Evolutionary conservation across 371 early-diverging fungal genomes (phyloP).

Genomic region (Apophysomyces elegans): DNA sequence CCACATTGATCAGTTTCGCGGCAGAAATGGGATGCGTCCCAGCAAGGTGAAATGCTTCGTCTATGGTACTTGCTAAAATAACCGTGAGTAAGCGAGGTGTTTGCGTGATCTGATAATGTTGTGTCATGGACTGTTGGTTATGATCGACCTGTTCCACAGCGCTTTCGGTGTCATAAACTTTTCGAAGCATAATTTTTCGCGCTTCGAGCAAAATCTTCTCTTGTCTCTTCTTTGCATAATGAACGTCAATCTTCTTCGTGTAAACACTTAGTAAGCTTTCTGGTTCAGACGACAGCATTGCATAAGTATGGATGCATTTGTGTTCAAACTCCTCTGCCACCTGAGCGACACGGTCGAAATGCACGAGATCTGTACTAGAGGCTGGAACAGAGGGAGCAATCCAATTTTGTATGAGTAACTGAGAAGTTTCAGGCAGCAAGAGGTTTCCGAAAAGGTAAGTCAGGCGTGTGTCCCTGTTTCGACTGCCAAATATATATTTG

Average conservation of each 20-base stretch:
- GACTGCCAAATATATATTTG: slow-evolving; percentile 18
- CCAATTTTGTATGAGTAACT: slow-evolving; percentile 12
- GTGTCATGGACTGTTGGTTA: not conserved
- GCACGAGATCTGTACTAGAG: slow-evolving; percentile 11
- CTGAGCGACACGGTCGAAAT: slow-evolving; percentile 15
- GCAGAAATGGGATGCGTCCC: slow-evolving; percentile 42
- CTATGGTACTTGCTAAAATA: slow-evolving; percentile 35
- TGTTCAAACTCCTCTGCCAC: slow-evolving; percentile 17
- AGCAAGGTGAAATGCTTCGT: slow-evolving; percentile 36
- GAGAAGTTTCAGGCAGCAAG: slow-evolving; percentile 24
- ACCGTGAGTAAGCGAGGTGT: slow-evolving; percentile 41
- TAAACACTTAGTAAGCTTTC: slow-evolving; percentile 14
- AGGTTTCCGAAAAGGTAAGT: slow-evolving; percentile 24
- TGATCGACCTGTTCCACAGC: slow-evolving; percentile 14
- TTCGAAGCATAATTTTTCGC: slow-evolving; percentile 46
- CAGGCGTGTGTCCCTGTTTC: slow-evolving; percentile 1
- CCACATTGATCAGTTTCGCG: slow-evolving; percentile 31
- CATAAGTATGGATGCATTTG: slow-evolving; percentile 12
- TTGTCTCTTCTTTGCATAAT: slow-evolving; percentile 41
- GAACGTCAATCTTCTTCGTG: slow-evolving; percentile 37
- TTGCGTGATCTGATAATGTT: slow-evolving; percentile 42
- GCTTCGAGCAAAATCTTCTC: slow-evolving; percentile 38
- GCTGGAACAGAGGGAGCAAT: slow-evolving; percentile 21
- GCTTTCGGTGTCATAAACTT: slow-evolving; percentile 43
- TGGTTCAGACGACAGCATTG: not conserved